A percentile compares a stretch with the other conserved stretches of the same genome.
Conservation (phyloP, 2,329 filamentous ascomycete species). For the Diaporthe sp. region DNA sequence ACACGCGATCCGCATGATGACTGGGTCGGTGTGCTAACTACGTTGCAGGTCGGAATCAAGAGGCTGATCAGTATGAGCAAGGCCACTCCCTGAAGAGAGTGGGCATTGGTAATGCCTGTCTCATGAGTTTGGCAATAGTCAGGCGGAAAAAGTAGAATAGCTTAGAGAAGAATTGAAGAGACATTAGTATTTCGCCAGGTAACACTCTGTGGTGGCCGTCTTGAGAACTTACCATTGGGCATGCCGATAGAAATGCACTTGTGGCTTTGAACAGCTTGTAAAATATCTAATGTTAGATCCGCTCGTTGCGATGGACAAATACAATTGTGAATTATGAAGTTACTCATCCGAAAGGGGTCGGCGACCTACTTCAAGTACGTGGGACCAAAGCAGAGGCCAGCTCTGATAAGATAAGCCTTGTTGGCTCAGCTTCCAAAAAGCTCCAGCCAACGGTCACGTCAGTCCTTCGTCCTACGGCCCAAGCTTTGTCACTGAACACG, state of each 20-base stretch:
- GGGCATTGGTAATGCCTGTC: not conserved
- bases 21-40: constrained; percentile 55
- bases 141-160: constrained; percentile 24
- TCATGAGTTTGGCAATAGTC: not conserved
- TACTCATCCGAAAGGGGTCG: not conserved
- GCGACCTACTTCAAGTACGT: too few species aligned
- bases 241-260: not conserved
- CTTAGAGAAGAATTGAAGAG: constrained; percentile 14
- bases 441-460: constrained; percentile 21
- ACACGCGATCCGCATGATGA: not conserved
- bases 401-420: constrained; percentile 34
- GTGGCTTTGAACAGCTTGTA: not conserved
- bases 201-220: not conserved
- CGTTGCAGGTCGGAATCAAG: constrained; percentile 78
- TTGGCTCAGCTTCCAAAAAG: not conserved
- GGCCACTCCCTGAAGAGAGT: constrained; percentile 70
- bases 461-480: not conserved
- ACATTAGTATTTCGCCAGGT: not conserved
- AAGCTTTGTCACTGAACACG: constrained; percentile 11
- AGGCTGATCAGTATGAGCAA: constrained; percentile 85
- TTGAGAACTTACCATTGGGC: not conserved
- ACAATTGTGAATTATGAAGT: not conserved
- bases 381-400: not conserved
- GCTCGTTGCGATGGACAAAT: not conserved
- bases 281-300: not conserved